These are phyloP conservation scores for Polyporus tsugae DNA, from an alignment of 1,284 basidiomycete species.

Conservation along the genomic window DNA sequence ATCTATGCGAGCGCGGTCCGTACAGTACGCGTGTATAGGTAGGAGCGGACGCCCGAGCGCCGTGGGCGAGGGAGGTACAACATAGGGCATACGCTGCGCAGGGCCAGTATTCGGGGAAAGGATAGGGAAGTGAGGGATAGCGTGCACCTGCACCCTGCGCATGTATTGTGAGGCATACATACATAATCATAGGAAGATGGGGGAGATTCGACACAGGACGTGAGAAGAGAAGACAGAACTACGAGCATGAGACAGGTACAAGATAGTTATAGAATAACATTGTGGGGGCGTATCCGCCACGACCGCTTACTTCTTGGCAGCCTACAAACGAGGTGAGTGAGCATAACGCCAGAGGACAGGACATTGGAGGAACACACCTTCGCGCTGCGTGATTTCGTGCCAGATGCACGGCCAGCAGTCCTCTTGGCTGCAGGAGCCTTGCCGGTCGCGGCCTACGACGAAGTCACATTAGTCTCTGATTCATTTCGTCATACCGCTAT, in stretches of 20 bases:
- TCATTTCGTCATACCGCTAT: not conserved
- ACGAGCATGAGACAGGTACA: constrained; percentile 24
- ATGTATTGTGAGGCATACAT: constrained; percentile 21
- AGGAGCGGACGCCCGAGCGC: constrained; percentile 16
- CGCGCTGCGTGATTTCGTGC: constrained; percentile 39
- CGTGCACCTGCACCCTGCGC: not conserved
- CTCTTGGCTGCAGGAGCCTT: constrained; percentile 47
- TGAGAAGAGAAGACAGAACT: constrained; percentile 12
- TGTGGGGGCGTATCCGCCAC: constrained; percentile 1
- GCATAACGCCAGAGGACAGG: not conserved
- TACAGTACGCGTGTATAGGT: constrained; percentile 26
- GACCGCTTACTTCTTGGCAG: constrained; percentile 39
- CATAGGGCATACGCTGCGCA: constrained; percentile 22
- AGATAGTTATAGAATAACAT: constrained; percentile 15
- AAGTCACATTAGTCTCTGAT: not conserved
- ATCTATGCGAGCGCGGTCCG: constrained; percentile 23
- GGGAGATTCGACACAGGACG: constrained; percentile 11
- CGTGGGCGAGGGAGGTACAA: constrained; percentile 11
- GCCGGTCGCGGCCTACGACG: constrained; percentile 57
- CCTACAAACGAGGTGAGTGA: constrained; percentile 25
- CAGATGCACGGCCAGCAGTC: constrained; percentile 37
- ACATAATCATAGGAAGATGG: constrained; percentile 28
- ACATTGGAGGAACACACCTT: constrained; percentile 26
- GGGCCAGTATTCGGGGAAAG: constrained; percentile 3
- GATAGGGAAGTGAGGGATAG: not conserved